Base-by-base conservation (phyloP, 352 stramenopile species). In the Phytopythium boreale region DNA sequence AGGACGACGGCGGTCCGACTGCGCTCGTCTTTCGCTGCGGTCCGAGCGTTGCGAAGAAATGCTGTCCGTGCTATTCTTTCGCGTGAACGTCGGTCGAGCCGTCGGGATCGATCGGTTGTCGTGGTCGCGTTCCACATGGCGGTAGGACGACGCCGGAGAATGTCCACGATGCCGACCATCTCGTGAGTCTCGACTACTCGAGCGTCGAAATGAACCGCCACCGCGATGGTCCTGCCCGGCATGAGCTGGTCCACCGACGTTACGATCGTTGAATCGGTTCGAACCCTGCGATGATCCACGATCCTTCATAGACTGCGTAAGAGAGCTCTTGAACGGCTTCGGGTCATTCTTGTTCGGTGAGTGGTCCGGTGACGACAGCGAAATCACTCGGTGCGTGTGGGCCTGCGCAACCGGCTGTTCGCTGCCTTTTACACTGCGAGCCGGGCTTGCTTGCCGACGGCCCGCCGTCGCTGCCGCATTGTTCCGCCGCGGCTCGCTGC, bases 51-150 rank as follows among this genome's bases (percentile, higher is more conserved):
- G 76, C 9, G 76, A 85, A 8, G 70, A 81, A 17, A 86, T 69
- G 34, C 77, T 87, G 51, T 88, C 79, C 19, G 69, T 69, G 63
- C 79, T 88, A 64, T 82, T 82, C 67, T 88, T 88, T 31, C 79
- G 69, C 3, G 63, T 69, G 39, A 80, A 53, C 11, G 56, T 72
- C 11, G 64, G 69, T 55, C 65, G 70, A 24, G 74, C 68, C 34
- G 70, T 51, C 1, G 70, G 37, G 5, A 24, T 22, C 4, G 59
- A 79, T 15, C 64, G 68, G 20, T 59, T 66, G 10, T 72, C 63
- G 24, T 64, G 59, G 37, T 66, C 63, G 20, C 70, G 61, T 5
- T 77, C 69, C 4, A 71, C 59, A 6, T 55, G 57, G 44, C 70
- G 75, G 63, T 72, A 63, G 22, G 62, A 56, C 14, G 51, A 62